Percentiles rank a stretch among this genome's conserved stretches.
Evolutionary conservation across 2,329 filamentous ascomycete species (phyloP).

Genomic region (Colletotrichum siamense): DNA sequence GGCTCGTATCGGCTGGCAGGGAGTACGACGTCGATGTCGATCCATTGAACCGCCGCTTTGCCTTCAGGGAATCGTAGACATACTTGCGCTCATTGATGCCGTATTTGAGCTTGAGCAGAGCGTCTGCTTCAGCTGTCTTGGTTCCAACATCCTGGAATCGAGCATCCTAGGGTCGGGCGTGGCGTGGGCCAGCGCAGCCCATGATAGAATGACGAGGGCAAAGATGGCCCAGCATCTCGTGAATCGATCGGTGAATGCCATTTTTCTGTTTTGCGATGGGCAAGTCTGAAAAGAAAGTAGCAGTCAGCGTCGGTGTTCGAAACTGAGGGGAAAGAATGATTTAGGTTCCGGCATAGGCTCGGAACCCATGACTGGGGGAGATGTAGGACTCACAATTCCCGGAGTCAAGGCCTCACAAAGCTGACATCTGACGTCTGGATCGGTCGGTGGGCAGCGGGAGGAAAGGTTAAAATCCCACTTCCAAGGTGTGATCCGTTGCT

Average conservation of each 20-base stretch:
- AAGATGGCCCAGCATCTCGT: slow-evolving; percentile 25
- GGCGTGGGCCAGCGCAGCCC: slow-evolving; percentile 24
- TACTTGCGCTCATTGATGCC: slow-evolving; percentile 35
- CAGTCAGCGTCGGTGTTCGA: background rate
- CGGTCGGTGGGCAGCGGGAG: background rate
- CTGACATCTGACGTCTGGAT: slow-evolving; percentile 17
- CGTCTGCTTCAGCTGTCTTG: slow-evolving; percentile 24
- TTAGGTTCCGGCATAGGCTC: background rate
- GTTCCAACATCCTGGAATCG: background rate
- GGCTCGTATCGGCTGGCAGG: background rate
- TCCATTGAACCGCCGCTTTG: background rate
- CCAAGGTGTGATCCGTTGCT: background rate
- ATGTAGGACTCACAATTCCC: slow-evolving; percentile 1
- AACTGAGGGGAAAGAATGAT: background rate
- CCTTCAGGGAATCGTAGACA: slow-evolving; percentile 12
- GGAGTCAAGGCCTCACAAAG: slow-evolving; percentile 6
- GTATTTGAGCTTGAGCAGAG: slow-evolving; percentile 45
- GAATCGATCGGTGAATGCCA: slow-evolving; percentile 27
- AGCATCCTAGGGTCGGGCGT: background rate
- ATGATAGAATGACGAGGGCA: slow-evolving; percentile 29
- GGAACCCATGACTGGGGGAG: background rate
- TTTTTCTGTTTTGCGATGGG: slow-evolving; percentile 12
- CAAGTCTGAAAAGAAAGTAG: background rate
- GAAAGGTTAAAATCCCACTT: slow-evolving; percentile 8
- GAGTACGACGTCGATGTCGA: background rate